phyloP scores from a whole-genome alignment of 148 eudicot species.

The Vaccinium vitisidaea region DNA sequence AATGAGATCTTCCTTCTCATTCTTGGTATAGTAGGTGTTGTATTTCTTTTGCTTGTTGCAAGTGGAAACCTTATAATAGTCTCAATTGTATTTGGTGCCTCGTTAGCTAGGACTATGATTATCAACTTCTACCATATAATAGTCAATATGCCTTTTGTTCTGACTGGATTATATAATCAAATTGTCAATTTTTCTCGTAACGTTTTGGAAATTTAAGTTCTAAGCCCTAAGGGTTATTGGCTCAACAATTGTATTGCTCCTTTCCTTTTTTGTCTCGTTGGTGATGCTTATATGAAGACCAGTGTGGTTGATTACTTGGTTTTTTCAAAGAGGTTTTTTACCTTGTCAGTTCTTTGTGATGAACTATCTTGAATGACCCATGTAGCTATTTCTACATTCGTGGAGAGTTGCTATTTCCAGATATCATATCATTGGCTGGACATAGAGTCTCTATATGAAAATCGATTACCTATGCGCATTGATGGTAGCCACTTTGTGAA shows the following conservation, averaged over 20 bases:
- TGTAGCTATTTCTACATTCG: neutral
- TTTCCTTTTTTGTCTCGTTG: neutral
- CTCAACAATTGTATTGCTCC: neutral
- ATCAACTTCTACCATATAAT: neutral
- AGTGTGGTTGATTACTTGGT: neutral
- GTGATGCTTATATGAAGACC: neutral
- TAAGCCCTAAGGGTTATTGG: neutral
- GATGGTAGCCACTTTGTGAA: neutral
- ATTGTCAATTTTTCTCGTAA: neutral
- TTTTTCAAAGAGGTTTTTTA: neutral
- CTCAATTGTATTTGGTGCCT: neutral
- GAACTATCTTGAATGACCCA: neutral
- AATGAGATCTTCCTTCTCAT: neutral
- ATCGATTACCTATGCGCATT: neutral
- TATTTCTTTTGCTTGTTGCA: neutral
- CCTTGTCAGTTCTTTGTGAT: neutral
- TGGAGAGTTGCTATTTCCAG: neutral
- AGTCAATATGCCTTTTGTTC: neutral
- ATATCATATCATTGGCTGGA: conserved; percentile 9
- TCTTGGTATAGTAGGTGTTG: no score
- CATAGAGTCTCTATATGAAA: neutral
- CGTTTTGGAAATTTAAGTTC: neutral
- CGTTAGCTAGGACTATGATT: neutral
- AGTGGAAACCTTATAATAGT: neutral
- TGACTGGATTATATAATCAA: neutral